Conservation (phyloP, 2,329 filamentous ascomycete species). For the Neonectria coccinea region DNA sequence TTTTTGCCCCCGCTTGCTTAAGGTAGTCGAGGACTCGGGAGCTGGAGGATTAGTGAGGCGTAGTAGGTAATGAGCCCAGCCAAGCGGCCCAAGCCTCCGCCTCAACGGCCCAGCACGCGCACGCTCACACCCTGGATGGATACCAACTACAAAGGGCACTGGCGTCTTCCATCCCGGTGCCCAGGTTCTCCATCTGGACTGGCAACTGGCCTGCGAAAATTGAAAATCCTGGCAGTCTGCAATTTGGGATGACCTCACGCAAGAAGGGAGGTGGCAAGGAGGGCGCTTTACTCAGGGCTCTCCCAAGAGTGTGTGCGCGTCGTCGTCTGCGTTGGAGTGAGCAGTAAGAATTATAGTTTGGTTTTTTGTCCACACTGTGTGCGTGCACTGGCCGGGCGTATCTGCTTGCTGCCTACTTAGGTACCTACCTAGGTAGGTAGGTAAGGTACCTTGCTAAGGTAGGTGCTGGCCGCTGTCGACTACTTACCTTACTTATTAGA, state of each 20-base stretch:
- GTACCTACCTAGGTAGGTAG: too few relatives aligned
- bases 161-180: neutral
- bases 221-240: neutral
- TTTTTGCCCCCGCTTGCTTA: too few relatives aligned
- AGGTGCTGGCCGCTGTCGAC: too few relatives aligned
- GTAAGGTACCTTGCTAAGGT: too few relatives aligned
- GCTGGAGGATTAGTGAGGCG: neutral
- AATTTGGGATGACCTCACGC: neutral
- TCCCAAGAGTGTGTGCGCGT: slow-evolving; percentile 2
- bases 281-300: neutral
- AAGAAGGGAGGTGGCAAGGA: neutral
- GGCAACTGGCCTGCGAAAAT: neutral
- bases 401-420: too few relatives aligned
- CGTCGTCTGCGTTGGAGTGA: neutral
- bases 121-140: neutral
- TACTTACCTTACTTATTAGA: too few relatives aligned
- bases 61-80: neutral
- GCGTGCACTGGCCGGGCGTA: neutral
- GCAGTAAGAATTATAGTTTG: neutral
- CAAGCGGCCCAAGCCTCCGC: neutral
- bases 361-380: neutral
- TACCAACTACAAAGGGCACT: neutral
- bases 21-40: neutral
- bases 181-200: neutral
- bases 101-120: neutral